These are phyloP conservation scores for Dendrothele bispora DNA, from an alignment of 768 basidiomycete species.

Conservation along the genomic window DNA sequence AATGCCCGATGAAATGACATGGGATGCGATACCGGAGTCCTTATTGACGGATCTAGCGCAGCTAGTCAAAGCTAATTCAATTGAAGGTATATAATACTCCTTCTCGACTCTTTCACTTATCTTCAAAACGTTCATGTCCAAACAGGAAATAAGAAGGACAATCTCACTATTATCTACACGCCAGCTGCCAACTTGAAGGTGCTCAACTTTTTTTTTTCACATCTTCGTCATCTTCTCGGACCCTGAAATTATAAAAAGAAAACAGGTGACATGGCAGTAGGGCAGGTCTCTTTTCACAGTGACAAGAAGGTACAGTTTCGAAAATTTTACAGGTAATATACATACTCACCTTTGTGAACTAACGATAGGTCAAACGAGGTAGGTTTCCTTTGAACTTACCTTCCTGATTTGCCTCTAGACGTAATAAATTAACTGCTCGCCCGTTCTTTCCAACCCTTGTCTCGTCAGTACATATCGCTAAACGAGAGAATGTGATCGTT, in stretches of 20 bases:
- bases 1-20: slow-evolving; percentile 75
- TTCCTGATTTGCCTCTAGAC: too few relatives aligned
- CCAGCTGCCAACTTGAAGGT: slow-evolving; percentile 93
- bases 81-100: slow-evolving; percentile 63
- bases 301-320: slow-evolving; percentile 69
- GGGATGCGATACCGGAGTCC: slow-evolving; percentile 84
- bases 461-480: slow-evolving; percentile 74
- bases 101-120: not conserved
- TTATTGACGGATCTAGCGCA: slow-evolving; percentile 88
- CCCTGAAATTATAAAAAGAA: slow-evolving; percentile 51
- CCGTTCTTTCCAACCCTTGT: not conserved
- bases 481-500: slow-evolving; percentile 85
- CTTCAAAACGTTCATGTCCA: not conserved
- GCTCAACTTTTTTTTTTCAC: slow-evolving; percentile 9
- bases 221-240: not conserved
- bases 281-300: slow-evolving; percentile 92
- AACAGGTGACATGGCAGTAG: slow-evolving; percentile 97
- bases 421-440: too few relatives aligned
- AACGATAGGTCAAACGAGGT: slow-evolving; percentile 77
- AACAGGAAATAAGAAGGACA: slow-evolving; percentile 93
- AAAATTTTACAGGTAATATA: slow-evolving; percentile 7
- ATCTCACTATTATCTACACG: slow-evolving; percentile 91
- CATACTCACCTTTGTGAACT: not conserved
- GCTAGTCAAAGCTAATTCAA: slow-evolving; percentile 96
- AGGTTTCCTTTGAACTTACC: too few relatives aligned